Percentiles rank a stretch among this genome's conserved stretches.
phyloP scores from a whole-genome alignment of 306 rosid genomes.

The Hylodesmum podocarpum region DNA sequence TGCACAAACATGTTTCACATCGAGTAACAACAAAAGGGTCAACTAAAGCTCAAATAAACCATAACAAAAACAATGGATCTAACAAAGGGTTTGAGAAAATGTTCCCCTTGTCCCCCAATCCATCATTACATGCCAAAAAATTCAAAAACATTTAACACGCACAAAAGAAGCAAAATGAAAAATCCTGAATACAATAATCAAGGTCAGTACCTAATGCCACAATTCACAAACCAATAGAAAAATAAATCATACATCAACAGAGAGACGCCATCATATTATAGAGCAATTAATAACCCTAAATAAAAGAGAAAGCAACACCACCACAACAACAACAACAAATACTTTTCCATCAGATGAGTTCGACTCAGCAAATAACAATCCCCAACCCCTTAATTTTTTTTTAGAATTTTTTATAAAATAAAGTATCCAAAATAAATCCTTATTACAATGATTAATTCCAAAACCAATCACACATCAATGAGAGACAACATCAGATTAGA shows the following conservation, averaged over 20 bases:
- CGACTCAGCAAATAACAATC: too few species aligned
- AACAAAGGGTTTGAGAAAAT: neutral
- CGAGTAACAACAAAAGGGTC: neutral
- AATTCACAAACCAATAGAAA: neutral
- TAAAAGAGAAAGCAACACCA: neutral
- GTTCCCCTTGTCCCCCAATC: neutral
- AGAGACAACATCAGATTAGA: too few species aligned
- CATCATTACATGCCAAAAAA: neutral
- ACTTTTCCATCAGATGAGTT: too few species aligned
- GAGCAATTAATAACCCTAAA: neutral
- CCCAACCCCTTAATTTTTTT: too few species aligned
- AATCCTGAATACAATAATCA: neutral
- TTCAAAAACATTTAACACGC: neutral
- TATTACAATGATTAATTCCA: too few species aligned
- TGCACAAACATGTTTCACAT: constrained; percentile 11
- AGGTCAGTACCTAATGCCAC: neutral
- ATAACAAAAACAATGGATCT: neutral
- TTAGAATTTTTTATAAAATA: too few species aligned
- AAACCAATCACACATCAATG: too few species aligned
- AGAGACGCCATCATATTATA: neutral
- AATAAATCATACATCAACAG: neutral
- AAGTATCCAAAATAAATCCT: too few species aligned
- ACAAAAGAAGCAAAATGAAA: neutral
- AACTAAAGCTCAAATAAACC: neutral
- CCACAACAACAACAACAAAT: too few species aligned